Base-by-base conservation (phyloP, 805 yeast genomes). In the Brettanomyces custersianus region DNA sequence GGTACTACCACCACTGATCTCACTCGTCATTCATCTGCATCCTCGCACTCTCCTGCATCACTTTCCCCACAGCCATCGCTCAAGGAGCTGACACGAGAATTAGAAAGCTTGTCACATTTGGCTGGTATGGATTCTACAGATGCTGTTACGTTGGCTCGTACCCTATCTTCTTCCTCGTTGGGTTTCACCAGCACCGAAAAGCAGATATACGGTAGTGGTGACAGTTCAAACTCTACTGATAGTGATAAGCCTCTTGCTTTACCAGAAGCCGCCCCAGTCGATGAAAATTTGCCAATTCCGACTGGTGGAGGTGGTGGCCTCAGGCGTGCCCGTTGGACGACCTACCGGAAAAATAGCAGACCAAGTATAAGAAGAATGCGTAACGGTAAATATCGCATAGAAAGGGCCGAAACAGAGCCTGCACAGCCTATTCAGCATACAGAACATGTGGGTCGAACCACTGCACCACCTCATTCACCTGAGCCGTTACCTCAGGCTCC, bases 91-190 rank as follows among this genome's bases (percentile, higher is more conserved):
- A 80, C 94, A 3, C 73, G 63, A 41, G 95, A 88, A 55, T 63
- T 88, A 37, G 81, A 83, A 44, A 74, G 70, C 31, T 62, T 87
- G 31, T 76, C 90, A 0, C 80, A 77, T 44, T 64, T 77, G 57
- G 94, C 90, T 0, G 92, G 94, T 0, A 60, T 83, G 56, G 79
- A 76, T 36, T 77, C 86, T 4, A 72, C 78, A 27, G 94, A 85
- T 60, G 94, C 95, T 1, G 79, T 80, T 4, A 76, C 94, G 0
- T 63, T 85, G 38, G 95, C 94, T 0, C 65, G 94, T 49, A 77
- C 92, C 2, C 65, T 86, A 33, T 80, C 90, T 2, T 70, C 84
- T 32, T 70, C 81, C 0, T 74, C 85, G 0, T 62, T 80, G 20
- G 81, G 82, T 10, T 66, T 67, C 43, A 69, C 76, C 10, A 69